These are phyloP conservation scores for Hypoxylon sp. DNA, from an alignment of 2,329 filamentous ascomycete genomes.

Conservation along the genomic window DNA sequence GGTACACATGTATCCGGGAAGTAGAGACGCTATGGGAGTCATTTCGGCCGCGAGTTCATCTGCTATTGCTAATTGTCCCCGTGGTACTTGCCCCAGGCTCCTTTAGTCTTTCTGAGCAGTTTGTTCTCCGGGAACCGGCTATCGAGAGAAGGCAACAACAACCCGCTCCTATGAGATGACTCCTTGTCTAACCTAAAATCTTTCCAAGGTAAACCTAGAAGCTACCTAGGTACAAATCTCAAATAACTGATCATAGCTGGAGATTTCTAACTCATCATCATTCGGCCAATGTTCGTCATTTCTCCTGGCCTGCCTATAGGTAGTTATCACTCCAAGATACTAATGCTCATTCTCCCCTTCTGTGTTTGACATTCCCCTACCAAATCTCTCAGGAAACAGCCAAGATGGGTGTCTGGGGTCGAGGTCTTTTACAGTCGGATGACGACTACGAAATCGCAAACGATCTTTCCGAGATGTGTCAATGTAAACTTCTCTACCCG, in stretches of 20 bases:
- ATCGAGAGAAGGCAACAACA: background rate
- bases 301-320: no score
- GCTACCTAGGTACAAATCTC: no score
- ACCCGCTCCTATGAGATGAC: background rate
- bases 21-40: background rate
- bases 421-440: conserved; percentile 42
- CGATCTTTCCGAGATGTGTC: conserved; percentile 38
- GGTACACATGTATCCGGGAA: no score
- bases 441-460: conserved; percentile 41
- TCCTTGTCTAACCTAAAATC: background rate
- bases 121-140: background rate
- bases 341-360: background rate
- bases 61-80: conserved; percentile 1
- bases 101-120: no score
- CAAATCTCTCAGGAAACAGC: background rate
- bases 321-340: background rate
- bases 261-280: background rate
- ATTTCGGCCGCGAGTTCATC: background rate
- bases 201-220: background rate
- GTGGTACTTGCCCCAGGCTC: no score
- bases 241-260: background rate
- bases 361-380: background rate
- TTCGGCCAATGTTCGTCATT: background rate
- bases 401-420: conserved; percentile 43
- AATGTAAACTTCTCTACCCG: conserved; percentile 19